phyloP scores from a whole-genome alignment of 2,329 filamentous ascomycete genomes.

The Saccharata proteae region DNA sequence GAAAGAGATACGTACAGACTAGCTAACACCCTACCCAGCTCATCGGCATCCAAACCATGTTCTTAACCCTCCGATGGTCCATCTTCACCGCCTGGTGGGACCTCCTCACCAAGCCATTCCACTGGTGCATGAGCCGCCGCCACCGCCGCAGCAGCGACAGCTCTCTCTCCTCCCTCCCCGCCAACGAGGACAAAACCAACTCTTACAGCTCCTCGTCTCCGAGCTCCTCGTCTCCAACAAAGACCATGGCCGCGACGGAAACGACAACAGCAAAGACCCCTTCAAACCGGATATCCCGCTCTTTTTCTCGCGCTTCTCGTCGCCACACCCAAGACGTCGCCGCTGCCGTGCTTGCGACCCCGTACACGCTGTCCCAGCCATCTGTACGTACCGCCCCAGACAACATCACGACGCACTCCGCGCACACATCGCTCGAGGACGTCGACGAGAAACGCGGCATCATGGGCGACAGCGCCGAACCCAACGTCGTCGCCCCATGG shows the following conservation, averaged over 20 bases:
- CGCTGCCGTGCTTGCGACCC: neutral
- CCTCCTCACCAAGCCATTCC: constrained; percentile 11
- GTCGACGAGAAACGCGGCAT: neutral
- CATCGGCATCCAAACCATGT: constrained; percentile 23
- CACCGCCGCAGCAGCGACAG: constrained; percentile 2
- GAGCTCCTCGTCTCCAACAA: constrained; percentile 1
- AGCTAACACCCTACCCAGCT: constrained; percentile 16
- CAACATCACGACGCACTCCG: neutral
- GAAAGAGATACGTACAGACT: neutral
- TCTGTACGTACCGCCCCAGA: constrained; percentile 3
- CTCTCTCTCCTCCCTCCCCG: constrained; percentile 9
- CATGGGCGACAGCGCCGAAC: neutral
- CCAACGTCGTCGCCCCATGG: neutral
- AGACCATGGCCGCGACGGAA: neutral
- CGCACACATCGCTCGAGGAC: neutral
- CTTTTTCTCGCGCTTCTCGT: too few species aligned
- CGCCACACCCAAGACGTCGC: constrained; percentile 1
- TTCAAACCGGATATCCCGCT: too few species aligned
- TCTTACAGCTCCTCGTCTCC: neutral
- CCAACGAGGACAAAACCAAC: neutral
- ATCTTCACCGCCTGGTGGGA: constrained; percentile 18
- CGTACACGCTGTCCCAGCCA: constrained; percentile 5
- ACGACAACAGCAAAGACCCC: neutral
- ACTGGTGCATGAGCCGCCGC: constrained; percentile 7
- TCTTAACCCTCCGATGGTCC: constrained; percentile 17